Evolutionary conservation across 2,329 filamentous ascomycete genomes (phyloP).

Genomic region (Alternaria conjuncta): DNA sequence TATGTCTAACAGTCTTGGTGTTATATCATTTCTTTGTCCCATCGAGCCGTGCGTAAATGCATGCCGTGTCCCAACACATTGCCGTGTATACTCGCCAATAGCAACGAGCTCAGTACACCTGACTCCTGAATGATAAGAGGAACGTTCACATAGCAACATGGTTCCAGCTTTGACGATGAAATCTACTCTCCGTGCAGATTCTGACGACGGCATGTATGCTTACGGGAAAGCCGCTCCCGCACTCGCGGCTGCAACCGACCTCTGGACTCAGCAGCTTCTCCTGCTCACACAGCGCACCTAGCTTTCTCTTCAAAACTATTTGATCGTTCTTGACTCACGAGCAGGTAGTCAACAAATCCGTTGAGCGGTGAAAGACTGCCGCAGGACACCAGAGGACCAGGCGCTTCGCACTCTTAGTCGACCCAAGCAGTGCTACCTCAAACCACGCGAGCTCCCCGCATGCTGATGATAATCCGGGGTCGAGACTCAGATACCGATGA

Average conservation of each 20-base stretch:
- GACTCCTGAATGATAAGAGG: background rate
- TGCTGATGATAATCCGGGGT: slow-evolving; percentile 5
- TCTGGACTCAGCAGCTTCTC: background rate
- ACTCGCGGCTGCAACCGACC: background rate
- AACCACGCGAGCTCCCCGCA: slow-evolving; percentile 21
- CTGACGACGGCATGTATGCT: background rate
- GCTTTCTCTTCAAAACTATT: too few species aligned
- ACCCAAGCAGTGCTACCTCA: slow-evolving; percentile 6
- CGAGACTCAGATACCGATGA: background rate
- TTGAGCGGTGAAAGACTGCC: slow-evolving; percentile 4
- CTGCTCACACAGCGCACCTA: background rate
- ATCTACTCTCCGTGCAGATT: background rate
- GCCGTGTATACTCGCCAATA: background rate
- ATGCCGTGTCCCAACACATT: background rate
- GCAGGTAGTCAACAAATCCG: background rate
- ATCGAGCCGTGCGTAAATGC: background rate
- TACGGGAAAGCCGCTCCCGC: background rate
- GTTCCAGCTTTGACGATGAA: background rate
- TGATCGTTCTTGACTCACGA: background rate
- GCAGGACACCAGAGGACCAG: background rate
- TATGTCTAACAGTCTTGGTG: rapidly evolving
- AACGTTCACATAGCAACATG: background rate
- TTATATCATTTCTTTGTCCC: background rate
- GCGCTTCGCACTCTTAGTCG: background rate
- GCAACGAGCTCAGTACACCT: background rate